phyloP scores from a whole-genome alignment of 768 basidiomycete species.

The Leucosporidium scottii region DNA sequence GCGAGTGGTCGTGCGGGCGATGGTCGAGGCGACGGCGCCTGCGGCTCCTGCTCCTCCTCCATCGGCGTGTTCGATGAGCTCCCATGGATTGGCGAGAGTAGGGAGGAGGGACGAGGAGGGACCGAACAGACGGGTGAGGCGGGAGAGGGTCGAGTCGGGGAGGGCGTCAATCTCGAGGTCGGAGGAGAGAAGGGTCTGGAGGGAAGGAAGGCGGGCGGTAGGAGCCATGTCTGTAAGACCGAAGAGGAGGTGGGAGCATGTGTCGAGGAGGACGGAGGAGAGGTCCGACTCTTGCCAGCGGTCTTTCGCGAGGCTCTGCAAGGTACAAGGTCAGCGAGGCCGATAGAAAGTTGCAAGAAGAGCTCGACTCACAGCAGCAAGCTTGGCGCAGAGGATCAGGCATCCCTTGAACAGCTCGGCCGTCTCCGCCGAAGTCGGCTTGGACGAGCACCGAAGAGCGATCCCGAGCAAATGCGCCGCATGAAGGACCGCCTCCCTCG shows the following conservation, averaged over 20 bases:
- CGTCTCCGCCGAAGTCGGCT: slow-evolving; percentile 7
- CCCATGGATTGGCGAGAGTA: slow-evolving; percentile 26
- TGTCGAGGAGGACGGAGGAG: slow-evolving; percentile 17
- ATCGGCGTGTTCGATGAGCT: slow-evolving; percentile 28
- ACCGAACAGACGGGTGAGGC: slow-evolving; percentile 25
- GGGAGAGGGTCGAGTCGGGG: slow-evolving; percentile 16
- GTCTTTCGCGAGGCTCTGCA: slow-evolving; percentile 3
- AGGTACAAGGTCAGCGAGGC: neutral
- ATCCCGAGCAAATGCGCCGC: slow-evolving; percentile 10
- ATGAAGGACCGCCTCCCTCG: neutral
- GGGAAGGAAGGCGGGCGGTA: neutral
- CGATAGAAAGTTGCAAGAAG: neutral
- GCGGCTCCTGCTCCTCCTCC: neutral
- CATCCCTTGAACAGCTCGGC: slow-evolving; percentile 17
- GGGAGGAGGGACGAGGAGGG: neutral
- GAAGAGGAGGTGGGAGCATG: slow-evolving; percentile 22
- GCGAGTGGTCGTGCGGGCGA: neutral
- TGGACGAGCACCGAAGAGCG: slow-evolving; percentile 8
- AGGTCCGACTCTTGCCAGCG: neutral
- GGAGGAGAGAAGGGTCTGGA: slow-evolving; percentile 8
- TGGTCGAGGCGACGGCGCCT: neutral
- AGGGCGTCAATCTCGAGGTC: slow-evolving; percentile 1
- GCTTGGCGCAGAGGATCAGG: neutral
- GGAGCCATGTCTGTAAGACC: slow-evolving; percentile 13
- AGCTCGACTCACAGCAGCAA: slow-evolving; percentile 3